Evolutionary conservation across 192 early-diverging fungal species (phyloP), one percentile per base, ranked within the genome.

Genomic region (Phycomyces blakesleeanus): DNA sequence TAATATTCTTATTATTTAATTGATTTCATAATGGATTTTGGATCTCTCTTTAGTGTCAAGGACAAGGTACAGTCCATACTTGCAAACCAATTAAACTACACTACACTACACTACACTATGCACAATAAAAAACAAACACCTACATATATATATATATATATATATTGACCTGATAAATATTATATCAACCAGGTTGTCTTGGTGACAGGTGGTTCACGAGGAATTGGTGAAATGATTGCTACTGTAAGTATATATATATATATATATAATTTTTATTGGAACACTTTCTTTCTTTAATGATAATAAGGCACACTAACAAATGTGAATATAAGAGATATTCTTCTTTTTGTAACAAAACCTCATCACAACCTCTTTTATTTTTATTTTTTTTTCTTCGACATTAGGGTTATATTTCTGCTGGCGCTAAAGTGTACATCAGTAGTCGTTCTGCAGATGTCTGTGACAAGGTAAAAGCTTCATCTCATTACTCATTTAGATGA

Each of bases 391-490:
- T n/a, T n/a, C n/a, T n/a, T n/a, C n/a, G n/a, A n/a, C n/a, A n/a
- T 16, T 61, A 83, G 57, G 90, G 88, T 9, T 89, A 95, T 61
- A 85, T 95, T 41, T 85, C 83, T 64, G 91, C 91, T 77, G 95
- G 95, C 4, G 93, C 91, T 55, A 90, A 80, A 66, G 96, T 98
- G 15, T 98, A 98, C 71, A 95, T 98, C 64, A 86, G 89, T 21
- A 89, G 89, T 25, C 89, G 96, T 62, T 91, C 88, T 55, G 77
- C 74, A 5, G 55, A 71, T 3, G 83, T 82, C 2, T 82, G 84
- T 51, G 81, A 85, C 25, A 72, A 79, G 59, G 85, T 81, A 21
- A 51, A 51, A 5, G 6, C 3, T 14, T 27, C 2, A 50, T 50
- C 14, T 50, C 47, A 50, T 50, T 50, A 2, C 47, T 18, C 47